Conservation (phyloP, 306 rosid genomes). For the Hippophae tibetana region DNA sequence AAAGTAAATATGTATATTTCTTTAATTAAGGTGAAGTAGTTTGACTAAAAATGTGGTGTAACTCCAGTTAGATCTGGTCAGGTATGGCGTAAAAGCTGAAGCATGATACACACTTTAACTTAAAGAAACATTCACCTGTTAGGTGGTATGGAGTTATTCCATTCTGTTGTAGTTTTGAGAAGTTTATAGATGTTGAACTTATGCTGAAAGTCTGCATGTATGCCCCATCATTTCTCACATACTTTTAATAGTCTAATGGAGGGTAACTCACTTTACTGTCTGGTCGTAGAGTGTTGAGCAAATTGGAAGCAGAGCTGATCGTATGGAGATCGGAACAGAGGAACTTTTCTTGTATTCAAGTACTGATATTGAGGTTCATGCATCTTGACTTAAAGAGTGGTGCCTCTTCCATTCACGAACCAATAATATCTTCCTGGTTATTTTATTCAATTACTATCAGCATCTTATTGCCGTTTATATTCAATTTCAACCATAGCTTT, state of each 20-base stretch:
- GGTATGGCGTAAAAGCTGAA: not conserved
- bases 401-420: not conserved
- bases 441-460: too few relatives aligned
- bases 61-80: conserved; percentile 3
- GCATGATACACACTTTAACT: not conserved
- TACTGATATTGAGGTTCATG: conserved; percentile 79
- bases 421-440: too few relatives aligned
- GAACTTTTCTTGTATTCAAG: conserved; percentile 72
- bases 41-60: not conserved
- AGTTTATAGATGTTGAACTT: not conserved
- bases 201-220: not conserved
- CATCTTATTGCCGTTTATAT: too few relatives aligned
- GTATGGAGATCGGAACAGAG: conserved; percentile 58
- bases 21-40: not conserved
- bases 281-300: conserved; percentile 78
- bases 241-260: not conserved
- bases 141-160: not conserved
- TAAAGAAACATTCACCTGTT: too few relatives aligned
- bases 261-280: conserved; percentile 16
- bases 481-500: too few relatives aligned
- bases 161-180: not conserved
- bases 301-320: conserved; percentile 82
- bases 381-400: conserved; percentile 13
- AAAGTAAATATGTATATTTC: not conserved
- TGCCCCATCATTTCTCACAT: not conserved